Percentiles rank a stretch among this genome's conserved stretches.
Conservation (phyloP, 257 asterid genomes). For the Verbascum thapsus region DNA sequence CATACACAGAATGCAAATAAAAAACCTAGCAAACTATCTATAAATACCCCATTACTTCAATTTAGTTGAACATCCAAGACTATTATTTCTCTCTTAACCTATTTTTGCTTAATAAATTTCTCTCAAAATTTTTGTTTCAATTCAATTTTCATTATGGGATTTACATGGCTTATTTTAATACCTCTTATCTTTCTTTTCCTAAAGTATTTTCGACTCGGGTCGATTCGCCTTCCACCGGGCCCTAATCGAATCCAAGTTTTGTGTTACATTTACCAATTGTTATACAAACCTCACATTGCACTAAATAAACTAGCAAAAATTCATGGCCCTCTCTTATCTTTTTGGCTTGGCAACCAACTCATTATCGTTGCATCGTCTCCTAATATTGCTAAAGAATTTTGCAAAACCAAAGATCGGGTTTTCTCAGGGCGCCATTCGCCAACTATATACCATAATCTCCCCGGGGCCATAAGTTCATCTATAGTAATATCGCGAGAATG, state of each 20-base stretch:
- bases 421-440: constrained; percentile 17
- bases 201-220: neutral
- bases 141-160: too few species aligned
- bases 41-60: too few species aligned
- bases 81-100: too few species aligned
- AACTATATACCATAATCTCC: neutral
- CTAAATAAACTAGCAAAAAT: neutral
- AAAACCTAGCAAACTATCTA: too few species aligned
- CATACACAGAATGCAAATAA: too few species aligned
- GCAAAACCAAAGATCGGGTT: constrained; percentile 8
- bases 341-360: constrained; percentile 7
- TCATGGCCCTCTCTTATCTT: constrained; percentile 10
- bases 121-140: too few species aligned
- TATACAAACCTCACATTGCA: neutral
- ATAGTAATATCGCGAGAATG: constrained; percentile 15
- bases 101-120: too few species aligned
- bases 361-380: constrained; percentile 16
- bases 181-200: constrained; percentile 11
- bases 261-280: neutral
- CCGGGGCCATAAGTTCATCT: neutral
- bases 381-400: neutral
- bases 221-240: constrained; percentile 19
- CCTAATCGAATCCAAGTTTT: neutral
- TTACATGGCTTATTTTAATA: neutral
- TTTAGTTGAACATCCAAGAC: too few species aligned